phyloP scores from a whole-genome alignment of 1,284 basidiomycete genomes.

The Kalmanozyma brasiliensis region DNA sequence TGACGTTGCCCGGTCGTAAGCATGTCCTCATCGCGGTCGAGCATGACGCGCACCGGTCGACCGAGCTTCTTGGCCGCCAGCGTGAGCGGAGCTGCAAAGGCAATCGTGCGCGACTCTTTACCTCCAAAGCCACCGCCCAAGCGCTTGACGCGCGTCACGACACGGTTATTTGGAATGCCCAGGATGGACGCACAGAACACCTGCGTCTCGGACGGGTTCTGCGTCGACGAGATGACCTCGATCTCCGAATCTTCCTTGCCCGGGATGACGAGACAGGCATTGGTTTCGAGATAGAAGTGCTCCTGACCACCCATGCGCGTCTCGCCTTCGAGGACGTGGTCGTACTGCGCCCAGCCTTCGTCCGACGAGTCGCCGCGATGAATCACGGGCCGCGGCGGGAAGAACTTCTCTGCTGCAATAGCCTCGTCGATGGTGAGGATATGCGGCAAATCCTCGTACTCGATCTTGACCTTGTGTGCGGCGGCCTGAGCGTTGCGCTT shows the following conservation, averaged over 20 bases:
- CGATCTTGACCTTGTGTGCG: constrained; percentile 64
- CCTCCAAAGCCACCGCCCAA: constrained; percentile 69
- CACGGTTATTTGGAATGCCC: constrained; percentile 66
- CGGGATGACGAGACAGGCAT: constrained; percentile 66
- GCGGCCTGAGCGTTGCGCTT: constrained; percentile 68
- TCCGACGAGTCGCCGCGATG: constrained; percentile 51
- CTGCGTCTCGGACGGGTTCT: constrained; percentile 68
- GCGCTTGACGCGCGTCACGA: constrained; percentile 64
- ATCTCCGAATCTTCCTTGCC: constrained; percentile 68
- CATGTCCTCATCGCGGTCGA: constrained; percentile 69
- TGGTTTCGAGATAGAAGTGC: constrained; percentile 66
- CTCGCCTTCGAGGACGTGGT: constrained; percentile 61
- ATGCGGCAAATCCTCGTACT: constrained; percentile 67
- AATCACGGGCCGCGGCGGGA: constrained; percentile 53
- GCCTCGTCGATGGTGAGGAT: constrained; percentile 68
- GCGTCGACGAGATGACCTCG: constrained; percentile 67
- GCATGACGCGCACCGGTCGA: constrained; percentile 66
- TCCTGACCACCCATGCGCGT: constrained; percentile 67
- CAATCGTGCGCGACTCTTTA: constrained; percentile 62
- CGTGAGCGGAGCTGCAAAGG: constrained; percentile 54
- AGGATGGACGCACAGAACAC: constrained; percentile 66
- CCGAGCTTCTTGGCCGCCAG: constrained; percentile 65
- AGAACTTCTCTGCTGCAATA: constrained; percentile 58
- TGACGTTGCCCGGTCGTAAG: constrained; percentile 67
- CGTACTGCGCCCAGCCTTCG: constrained; percentile 49